Conservation (phyloP, 2,329 filamentous ascomycete species). For the Ceratocystis huliohia region DNA sequence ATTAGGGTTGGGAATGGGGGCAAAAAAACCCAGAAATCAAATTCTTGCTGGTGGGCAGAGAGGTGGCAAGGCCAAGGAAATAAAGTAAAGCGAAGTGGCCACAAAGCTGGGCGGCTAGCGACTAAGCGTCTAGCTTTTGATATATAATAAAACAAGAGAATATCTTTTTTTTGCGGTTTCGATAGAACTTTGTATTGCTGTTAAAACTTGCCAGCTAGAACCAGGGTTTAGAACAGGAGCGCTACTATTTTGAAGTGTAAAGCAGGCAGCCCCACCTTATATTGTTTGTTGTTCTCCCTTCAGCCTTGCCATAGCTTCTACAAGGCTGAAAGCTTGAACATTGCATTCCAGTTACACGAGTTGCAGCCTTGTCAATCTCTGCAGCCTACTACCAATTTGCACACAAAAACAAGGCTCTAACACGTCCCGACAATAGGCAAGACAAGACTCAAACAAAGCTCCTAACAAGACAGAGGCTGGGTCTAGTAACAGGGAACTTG, state of each 20-base stretch:
- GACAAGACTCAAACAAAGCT: background rate
- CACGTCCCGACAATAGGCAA: too few species aligned
- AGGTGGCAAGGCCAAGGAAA: background rate
- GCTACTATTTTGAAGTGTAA: background rate
- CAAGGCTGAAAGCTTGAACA: slow-evolving; percentile 1
- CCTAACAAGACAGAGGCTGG: background rate
- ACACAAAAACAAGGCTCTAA: background rate
- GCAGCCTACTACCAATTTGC: background rate
- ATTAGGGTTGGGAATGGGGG: slow-evolving; percentile 1
- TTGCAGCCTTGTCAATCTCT: slow-evolving; percentile 1
- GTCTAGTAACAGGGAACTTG: too few species aligned
- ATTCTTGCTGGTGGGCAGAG: background rate
- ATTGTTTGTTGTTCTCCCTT: background rate
- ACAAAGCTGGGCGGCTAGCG: too few species aligned
- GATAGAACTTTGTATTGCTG: too few species aligned
- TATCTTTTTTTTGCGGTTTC: too few species aligned
- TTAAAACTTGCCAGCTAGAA: too few species aligned
- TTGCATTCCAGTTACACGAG: background rate
- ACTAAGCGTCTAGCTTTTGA: too few species aligned
- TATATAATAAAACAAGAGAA: too few species aligned
- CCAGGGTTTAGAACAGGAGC: too few species aligned
- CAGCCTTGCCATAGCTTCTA: slow-evolving; percentile 1
- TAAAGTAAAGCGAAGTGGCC: too few species aligned
- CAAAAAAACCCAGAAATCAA: background rate
- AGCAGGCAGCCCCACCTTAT: background rate